These are phyloP conservation scores for Neoascochyta sp. DNA, from an alignment of 2,329 filamentous ascomycete species.

Conservation along the genomic window DNA sequence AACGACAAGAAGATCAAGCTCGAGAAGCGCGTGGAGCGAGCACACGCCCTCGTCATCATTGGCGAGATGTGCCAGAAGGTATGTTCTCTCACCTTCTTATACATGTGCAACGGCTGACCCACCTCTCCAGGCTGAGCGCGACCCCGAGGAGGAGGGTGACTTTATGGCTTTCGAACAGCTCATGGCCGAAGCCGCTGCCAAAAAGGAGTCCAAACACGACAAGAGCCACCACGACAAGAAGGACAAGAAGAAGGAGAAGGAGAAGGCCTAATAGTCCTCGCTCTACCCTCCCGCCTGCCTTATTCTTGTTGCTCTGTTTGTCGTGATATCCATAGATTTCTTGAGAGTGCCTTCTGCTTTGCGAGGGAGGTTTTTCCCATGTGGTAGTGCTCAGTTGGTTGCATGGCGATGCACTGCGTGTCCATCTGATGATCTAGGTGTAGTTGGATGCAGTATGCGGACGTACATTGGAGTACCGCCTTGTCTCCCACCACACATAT, in stretches of 20 bases:
- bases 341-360: slow-evolving; percentile 6
- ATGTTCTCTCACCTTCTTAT: slow-evolving; percentile 27
- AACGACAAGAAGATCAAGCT: slow-evolving; percentile 74
- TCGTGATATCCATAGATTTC: slow-evolving; percentile 31
- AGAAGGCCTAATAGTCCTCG: slow-evolving; percentile 17
- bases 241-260: slow-evolving; percentile 28
- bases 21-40: slow-evolving; percentile 83
- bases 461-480: too few species aligned
- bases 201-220: slow-evolving; percentile 81
- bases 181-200: slow-evolving; percentile 91
- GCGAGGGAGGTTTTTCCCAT: too few species aligned
- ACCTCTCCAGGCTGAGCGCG: slow-evolving; percentile 67
- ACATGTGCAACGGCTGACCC: not conserved
- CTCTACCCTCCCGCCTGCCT: slow-evolving; percentile 1
- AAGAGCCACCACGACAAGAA: slow-evolving; percentile 56
- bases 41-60: slow-evolving; percentile 81
- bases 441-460: too few species aligned
- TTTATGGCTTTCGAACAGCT: slow-evolving; percentile 99
- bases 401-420: too few species aligned
- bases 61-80: slow-evolving; percentile 89
- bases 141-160: slow-evolving; percentile 94
- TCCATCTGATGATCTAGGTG: too few species aligned
- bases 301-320: slow-evolving; percentile 10
- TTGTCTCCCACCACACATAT: too few species aligned
- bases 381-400: too few species aligned